Conservation (phyloP, 1,139 yeast species). For the Candida sanyaensis region DNA sequence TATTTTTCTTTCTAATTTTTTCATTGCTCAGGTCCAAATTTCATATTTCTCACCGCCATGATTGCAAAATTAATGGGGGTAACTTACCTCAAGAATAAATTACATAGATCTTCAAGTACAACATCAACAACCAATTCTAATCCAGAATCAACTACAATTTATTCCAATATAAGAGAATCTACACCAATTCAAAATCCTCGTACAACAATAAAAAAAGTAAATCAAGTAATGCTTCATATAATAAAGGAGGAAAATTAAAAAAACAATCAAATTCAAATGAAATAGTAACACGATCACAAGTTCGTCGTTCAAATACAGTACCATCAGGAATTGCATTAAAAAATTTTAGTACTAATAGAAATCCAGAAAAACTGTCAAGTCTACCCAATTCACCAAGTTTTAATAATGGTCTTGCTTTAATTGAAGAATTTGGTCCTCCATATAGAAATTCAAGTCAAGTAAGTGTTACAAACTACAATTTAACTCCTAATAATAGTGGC, state of each 20-base stretch:
- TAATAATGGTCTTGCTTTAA: not conserved
- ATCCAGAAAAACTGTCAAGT: not conserved
- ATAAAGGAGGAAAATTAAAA: not conserved
- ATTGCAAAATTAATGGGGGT: constrained; percentile 9
- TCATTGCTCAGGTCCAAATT: not conserved
- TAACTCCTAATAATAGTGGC: not conserved
- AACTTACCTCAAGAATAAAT: constrained; percentile 7
- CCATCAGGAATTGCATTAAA: constrained; percentile 8
- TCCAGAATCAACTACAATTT: not conserved
- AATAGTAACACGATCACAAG: constrained; percentile 6
- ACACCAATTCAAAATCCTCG: not conserved
- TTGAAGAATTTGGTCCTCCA: constrained; percentile 3
- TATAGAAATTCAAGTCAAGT: not conserved
- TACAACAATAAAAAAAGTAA: not conserved
- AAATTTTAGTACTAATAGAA: not conserved
- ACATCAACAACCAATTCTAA: not conserved
- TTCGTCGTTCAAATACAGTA: constrained; percentile 6
- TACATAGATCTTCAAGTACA: constrained; percentile 1
- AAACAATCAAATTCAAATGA: constrained; percentile 1
- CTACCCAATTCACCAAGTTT: constrained; percentile 6
- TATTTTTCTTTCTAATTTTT: not conserved
- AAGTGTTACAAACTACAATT: not conserved
- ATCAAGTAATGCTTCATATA: not conserved
- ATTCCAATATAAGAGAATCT: constrained; percentile 1
- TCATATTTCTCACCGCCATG: not conserved